Conservation (phyloP, 768 basidiomycete genomes). For the Tulasnella sp. region DNA sequence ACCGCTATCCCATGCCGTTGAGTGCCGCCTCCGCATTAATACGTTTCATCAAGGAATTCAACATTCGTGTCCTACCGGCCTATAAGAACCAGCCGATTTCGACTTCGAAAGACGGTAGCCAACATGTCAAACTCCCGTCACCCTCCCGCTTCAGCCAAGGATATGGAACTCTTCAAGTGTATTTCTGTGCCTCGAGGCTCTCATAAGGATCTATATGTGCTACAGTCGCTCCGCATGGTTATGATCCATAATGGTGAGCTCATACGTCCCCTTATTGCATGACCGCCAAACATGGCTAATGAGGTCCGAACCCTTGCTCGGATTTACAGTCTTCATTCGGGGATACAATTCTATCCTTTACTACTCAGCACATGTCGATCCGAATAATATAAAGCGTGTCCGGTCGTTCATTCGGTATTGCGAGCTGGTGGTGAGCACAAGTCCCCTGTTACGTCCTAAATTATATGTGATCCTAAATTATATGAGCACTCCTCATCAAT, state of each 20-base stretch:
- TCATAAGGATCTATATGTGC: not conserved
- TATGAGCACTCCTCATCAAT: too few relatives aligned
- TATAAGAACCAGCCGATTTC: too few relatives aligned
- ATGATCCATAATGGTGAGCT: constrained; percentile 6
- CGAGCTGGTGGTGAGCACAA: not conserved
- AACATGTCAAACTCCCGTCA: too few relatives aligned
- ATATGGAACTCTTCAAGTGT: constrained; percentile 5
- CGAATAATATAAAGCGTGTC: not conserved
- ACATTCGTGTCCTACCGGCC: too few relatives aligned
- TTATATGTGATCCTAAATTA: not conserved
- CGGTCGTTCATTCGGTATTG: not conserved
- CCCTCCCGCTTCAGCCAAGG: too few relatives aligned
- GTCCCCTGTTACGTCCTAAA: not conserved
- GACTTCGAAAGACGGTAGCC: too few relatives aligned
- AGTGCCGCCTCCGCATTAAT: too few relatives aligned
- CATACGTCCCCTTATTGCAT: not conserved
- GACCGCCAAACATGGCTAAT: not conserved
- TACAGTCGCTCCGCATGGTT: constrained; percentile 9
- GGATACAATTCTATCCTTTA: constrained; percentile 2
- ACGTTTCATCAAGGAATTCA: too few relatives aligned
- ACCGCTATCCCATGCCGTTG: too few relatives aligned
- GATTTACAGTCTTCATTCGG: constrained; percentile 1
- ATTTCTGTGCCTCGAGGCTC: not conserved
- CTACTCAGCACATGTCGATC: not conserved
- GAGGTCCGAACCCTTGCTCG: not conserved